phyloP scores from a whole-genome alignment of 257 asterid species.

The Rehmannia glutinosa region DNA sequence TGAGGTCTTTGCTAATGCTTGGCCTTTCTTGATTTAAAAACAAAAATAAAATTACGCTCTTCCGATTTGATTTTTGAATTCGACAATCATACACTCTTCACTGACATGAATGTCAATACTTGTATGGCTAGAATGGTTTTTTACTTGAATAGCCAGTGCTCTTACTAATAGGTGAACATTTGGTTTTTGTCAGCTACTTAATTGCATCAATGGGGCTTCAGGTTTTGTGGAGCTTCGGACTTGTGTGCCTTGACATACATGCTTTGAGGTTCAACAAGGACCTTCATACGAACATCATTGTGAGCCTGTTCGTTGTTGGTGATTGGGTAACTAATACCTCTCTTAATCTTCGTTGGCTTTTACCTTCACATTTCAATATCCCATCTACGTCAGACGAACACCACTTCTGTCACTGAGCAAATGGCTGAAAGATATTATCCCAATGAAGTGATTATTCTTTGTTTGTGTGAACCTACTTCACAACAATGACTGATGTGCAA shows the following conservation, averaged over 20 bases:
- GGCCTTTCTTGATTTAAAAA: background rate
- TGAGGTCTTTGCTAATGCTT: background rate
- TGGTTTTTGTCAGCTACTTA: conserved; percentile 60
- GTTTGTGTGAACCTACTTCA: background rate
- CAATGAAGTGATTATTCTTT: background rate
- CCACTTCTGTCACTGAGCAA: background rate
- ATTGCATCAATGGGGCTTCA: conserved; percentile 97
- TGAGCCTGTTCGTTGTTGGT: conserved; percentile 81
- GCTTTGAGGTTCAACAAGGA: conserved; percentile 83
- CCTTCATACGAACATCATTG: conserved; percentile 53
- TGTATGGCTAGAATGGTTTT: too few species aligned
- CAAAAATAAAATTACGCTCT: too few species aligned
- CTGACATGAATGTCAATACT: too few species aligned
- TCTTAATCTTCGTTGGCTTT: conserved; percentile 9
- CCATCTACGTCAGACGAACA: background rate
- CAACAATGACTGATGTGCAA: background rate
- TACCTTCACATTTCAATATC: background rate
- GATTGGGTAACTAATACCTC: conserved; percentile 68
- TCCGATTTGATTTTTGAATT: too few species aligned
- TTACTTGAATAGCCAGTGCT: background rate
- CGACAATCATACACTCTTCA: too few species aligned
- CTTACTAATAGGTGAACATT: conserved; percentile 21
- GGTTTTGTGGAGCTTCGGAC: conserved; percentile 87
- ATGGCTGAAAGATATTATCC: background rate
- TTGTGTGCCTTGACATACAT: conserved; percentile 75